A percentile compares a stretch with the other conserved stretches of the same genome.
Conservation (phyloP, 2,329 filamentous ascomycete genomes). For the Pyrenophora tritici-repentis region DNA sequence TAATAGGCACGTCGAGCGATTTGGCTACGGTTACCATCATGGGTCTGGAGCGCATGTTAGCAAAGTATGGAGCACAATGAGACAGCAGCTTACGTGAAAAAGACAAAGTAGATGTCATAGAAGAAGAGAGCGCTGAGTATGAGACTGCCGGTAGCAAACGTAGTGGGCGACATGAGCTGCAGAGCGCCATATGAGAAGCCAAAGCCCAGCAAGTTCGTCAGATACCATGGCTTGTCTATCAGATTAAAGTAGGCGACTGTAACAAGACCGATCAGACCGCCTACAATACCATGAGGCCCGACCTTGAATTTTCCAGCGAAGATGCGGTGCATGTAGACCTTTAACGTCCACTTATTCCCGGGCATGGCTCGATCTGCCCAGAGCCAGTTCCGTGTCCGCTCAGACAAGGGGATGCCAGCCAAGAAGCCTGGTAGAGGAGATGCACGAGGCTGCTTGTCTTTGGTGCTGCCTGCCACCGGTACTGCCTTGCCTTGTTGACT, state of each 20-base stretch:
- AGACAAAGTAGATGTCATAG: slow-evolving; percentile 94
- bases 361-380: slow-evolving; percentile 58
- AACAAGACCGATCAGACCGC: slow-evolving; percentile 59
- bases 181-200: slow-evolving; percentile 84
- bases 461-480: slow-evolving; percentile 34
- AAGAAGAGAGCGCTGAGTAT: slow-evolving; percentile 83
- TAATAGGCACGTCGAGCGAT: slow-evolving; percentile 88
- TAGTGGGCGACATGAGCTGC: slow-evolving; percentile 84
- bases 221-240: slow-evolving; percentile 65
- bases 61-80: background rate
- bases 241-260: slow-evolving; percentile 69
- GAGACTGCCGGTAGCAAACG: slow-evolving; percentile 78
- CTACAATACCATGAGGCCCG: slow-evolving; percentile 59
- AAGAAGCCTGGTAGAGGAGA: slow-evolving; percentile 61
- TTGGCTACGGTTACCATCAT: slow-evolving; percentile 89
- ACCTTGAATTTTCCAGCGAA: slow-evolving; percentile 58
- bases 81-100: slow-evolving; percentile 66
- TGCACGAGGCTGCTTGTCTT: slow-evolving; percentile 24
- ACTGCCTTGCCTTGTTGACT: slow-evolving; percentile 40
- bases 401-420: slow-evolving; percentile 54
- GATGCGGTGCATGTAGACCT: slow-evolving; percentile 60
- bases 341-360: slow-evolving; percentile 58
- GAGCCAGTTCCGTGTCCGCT: slow-evolving; percentile 40
- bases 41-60: slow-evolving; percentile 55
- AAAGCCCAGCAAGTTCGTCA: slow-evolving; percentile 87